Percentiles rank a stretch among this genome's conserved stretches.
Evolutionary conservation across 352 stramenopile species (phyloP).

Genomic region (Globisporangium uncinulatum): DNA sequence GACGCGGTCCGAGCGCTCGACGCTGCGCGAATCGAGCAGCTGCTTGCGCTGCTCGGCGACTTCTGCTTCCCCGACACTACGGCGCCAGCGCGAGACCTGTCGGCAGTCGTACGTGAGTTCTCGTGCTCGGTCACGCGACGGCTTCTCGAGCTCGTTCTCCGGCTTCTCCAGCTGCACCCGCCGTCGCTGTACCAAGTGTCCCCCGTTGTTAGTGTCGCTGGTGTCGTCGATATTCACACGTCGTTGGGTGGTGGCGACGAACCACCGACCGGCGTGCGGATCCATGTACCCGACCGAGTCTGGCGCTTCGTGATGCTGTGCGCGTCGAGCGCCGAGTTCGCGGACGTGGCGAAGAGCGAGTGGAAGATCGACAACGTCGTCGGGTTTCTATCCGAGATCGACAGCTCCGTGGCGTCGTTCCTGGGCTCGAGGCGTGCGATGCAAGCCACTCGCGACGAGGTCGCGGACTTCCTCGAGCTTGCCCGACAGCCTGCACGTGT

Average conservation of each 20-base stretch:
- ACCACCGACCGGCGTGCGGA: background rate
- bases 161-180: slow-evolving; percentile 27
- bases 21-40: slow-evolving; percentile 24
- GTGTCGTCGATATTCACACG: background rate
- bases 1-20: background rate
- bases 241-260: background rate
- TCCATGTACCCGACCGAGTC: slow-evolving; percentile 24
- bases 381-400: slow-evolving; percentile 10
- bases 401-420: slow-evolving; percentile 11
- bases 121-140: slow-evolving; percentile 3
- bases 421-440: slow-evolving; percentile 23
- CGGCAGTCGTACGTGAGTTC: background rate
- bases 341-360: slow-evolving; percentile 19
- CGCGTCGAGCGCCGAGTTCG: slow-evolving; percentile 16
- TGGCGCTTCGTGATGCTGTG: slow-evolving; percentile 41
- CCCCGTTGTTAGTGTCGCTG: background rate
- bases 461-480: slow-evolving; percentile 23
- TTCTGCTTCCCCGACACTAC: slow-evolving; percentile 20
- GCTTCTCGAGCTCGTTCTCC: slow-evolving; percentile 36
- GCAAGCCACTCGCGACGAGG: slow-evolving; percentile 14
- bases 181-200: slow-evolving; percentile 22
- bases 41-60: slow-evolving; percentile 29
- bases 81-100: background rate
- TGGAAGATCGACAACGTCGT: slow-evolving; percentile 37
- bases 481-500: slow-evolving; percentile 10